Evolutionary conservation across 495 filamentous ascomycete genomes (phyloP).

Genomic region (Aspergillus coremiiformis): DNA sequence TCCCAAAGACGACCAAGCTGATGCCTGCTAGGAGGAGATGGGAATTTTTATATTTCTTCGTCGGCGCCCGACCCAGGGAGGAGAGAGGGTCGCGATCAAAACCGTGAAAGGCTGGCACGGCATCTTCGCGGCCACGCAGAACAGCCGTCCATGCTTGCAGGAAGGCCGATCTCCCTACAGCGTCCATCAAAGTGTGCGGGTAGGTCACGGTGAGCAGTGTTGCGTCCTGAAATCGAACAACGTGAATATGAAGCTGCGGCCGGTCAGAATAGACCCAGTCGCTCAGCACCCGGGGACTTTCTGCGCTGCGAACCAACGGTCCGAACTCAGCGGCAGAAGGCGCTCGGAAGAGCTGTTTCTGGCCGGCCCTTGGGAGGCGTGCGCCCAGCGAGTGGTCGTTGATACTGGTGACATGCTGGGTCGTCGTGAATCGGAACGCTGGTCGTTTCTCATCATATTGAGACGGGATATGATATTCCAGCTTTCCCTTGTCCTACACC

Average conservation of each 20-base stretch:
- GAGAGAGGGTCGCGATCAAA: slow-evolving; percentile 9
- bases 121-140: slow-evolving; percentile 9
- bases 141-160: slow-evolving; percentile 20
- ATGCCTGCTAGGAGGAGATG: slow-evolving; percentile 20
- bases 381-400: slow-evolving; percentile 26
- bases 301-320: slow-evolving; percentile 15
- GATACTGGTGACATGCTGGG: slow-evolving; percentile 17
- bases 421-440: slow-evolving; percentile 26
- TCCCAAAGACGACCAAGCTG: slow-evolving; percentile 22
- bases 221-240: slow-evolving; percentile 38
- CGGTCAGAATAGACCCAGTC: slow-evolving; percentile 40
- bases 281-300: slow-evolving; percentile 16
- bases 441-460: slow-evolving; percentile 26
- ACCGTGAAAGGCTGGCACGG: slow-evolving; percentile 7
- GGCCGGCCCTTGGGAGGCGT: slow-evolving; percentile 18
- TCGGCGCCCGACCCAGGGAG: background rate
- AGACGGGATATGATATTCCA: slow-evolving; percentile 39
- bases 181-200: slow-evolving; percentile 42
- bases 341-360: slow-evolving; percentile 8
- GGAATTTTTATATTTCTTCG: slow-evolving; percentile 10
- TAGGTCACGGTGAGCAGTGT: slow-evolving; percentile 40
- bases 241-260: slow-evolving; percentile 43
- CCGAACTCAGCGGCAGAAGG: slow-evolving; percentile 19
- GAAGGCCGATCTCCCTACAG: slow-evolving; percentile 24
- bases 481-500: slow-evolving; percentile 23